These are phyloP conservation scores for Arabis hirsuta DNA, from an alignment of 345 rosid species.

Conservation along the genomic window DNA sequence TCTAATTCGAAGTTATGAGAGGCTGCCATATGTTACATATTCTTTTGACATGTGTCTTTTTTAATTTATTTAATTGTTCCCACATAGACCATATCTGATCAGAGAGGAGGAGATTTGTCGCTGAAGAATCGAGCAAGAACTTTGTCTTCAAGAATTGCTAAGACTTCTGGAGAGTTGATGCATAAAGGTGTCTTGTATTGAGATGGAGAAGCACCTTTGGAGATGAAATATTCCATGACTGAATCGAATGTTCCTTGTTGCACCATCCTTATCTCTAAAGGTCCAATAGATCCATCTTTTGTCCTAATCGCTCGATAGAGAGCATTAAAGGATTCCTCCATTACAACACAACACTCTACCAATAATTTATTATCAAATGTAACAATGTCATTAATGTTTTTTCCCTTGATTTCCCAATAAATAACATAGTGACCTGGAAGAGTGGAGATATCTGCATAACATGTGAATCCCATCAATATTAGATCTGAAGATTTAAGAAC, in stretches of 20 bases:
- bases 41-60: no score
- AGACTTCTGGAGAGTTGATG: slow-evolving; percentile 50
- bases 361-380: slow-evolving; percentile 46
- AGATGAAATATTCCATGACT: slow-evolving; percentile 63
- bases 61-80: no score
- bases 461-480: slow-evolving; percentile 55
- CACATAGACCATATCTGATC: background rate
- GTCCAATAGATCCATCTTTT: slow-evolving; percentile 50
- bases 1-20: no score
- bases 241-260: slow-evolving; percentile 58
- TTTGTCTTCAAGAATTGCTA: background rate
- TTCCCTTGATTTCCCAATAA: slow-evolving; percentile 60
- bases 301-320: slow-evolving; percentile 51
- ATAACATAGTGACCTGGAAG: slow-evolving; percentile 69
- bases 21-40: no score
- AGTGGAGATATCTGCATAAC: slow-evolving; percentile 53
- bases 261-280: slow-evolving; percentile 67
- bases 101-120: background rate
- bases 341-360: slow-evolving; percentile 59
- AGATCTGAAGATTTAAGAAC: slow-evolving; percentile 51
- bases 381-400: slow-evolving; percentile 13
- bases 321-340: slow-evolving; percentile 60
- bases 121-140: slow-evolving; percentile 10
- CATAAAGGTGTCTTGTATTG: slow-evolving; percentile 73
- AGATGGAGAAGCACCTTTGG: slow-evolving; percentile 59